Conservation (phyloP, 2,329 filamentous ascomycete genomes). For the Penicillium sp. region DNA sequence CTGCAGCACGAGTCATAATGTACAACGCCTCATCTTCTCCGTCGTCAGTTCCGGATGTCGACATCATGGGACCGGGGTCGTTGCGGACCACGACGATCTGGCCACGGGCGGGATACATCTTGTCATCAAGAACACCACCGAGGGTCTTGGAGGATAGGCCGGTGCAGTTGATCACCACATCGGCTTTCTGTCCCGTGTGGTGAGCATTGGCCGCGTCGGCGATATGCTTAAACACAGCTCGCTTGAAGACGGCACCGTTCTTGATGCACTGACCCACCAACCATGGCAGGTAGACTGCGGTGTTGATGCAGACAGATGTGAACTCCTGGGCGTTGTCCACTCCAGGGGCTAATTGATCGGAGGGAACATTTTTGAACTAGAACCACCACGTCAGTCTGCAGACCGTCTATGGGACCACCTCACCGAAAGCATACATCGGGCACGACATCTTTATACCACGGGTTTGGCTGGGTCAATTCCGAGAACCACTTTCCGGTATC, state of each 20-base stretch:
- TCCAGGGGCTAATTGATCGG: slow-evolving; percentile 57
- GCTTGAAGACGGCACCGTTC: slow-evolving; percentile 66
- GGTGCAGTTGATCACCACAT: slow-evolving; percentile 80
- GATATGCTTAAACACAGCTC: slow-evolving; percentile 66
- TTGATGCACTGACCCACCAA: slow-evolving; percentile 75
- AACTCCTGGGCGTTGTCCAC: slow-evolving; percentile 73
- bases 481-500: slow-evolving; percentile 60
- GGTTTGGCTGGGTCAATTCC: slow-evolving; percentile 62
- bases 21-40: slow-evolving; percentile 71
- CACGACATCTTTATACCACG: slow-evolving; percentile 71
- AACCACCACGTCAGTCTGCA: not conserved
- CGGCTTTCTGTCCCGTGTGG: slow-evolving; percentile 55
- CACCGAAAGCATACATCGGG: slow-evolving; percentile 54
- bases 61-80: slow-evolving; percentile 67
- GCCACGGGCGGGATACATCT: slow-evolving; percentile 72
- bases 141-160: slow-evolving; percentile 72
- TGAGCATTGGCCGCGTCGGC: slow-evolving; percentile 63
- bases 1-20: slow-evolving; percentile 71
- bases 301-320: slow-evolving; percentile 88
- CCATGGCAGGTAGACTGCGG: slow-evolving; percentile 81
- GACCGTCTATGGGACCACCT: not conserved
- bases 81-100: slow-evolving; percentile 84
- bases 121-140: slow-evolving; percentile 74
- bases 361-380: slow-evolving; percentile 60
- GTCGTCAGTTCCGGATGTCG: slow-evolving; percentile 70